These are phyloP conservation scores for Pezicula radicicola DNA, from an alignment of 2,329 filamentous ascomycete genomes.

Conservation along the genomic window DNA sequence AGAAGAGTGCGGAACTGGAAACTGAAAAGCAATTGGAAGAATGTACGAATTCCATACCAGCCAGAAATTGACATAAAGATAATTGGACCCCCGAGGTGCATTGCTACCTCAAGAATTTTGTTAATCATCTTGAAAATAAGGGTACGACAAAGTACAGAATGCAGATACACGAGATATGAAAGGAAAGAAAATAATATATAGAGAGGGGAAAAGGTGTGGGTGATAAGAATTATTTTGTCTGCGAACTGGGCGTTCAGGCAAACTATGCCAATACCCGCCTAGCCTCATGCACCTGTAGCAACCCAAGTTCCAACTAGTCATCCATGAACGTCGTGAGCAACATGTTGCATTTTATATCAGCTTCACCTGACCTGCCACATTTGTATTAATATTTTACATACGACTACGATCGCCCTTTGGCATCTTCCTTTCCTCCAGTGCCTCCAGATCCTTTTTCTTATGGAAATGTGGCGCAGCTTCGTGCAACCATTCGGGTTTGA, in stretches of 20 bases:
- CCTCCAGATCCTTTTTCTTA: conserved; percentile 86
- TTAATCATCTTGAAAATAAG: background rate
- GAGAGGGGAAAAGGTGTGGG: background rate
- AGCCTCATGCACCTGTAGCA: background rate
- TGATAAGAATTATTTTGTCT: background rate
- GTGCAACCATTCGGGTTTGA: conserved; percentile 79
- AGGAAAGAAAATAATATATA: background rate
- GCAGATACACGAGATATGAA: background rate
- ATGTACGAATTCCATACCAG: conserved; percentile 48
- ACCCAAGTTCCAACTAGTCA: background rate
- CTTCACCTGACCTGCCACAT: background rate
- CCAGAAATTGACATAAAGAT: conserved; percentile 48
- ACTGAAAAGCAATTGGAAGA: conserved; percentile 38
- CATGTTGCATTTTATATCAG: conserved; percentile 2
- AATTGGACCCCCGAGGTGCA: conserved; percentile 44
- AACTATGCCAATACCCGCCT: background rate
- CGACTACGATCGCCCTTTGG: conserved; percentile 42
- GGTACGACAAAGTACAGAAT: background rate
- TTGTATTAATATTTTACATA: conserved; percentile 10
- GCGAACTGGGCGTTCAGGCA: background rate
- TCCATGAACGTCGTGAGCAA: conserved; percentile 10
- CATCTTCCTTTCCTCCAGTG: conserved; percentile 75
- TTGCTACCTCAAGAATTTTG: background rate
- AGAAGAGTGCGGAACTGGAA: conserved; percentile 35
- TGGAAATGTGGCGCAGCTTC: conserved; percentile 95